A percentile compares a stretch with the other conserved stretches of the same genome.
These are phyloP conservation scores for Fragilaria radians DNA, from an alignment of 108 stramenopile genomes.

Conservation along the genomic window DNA sequence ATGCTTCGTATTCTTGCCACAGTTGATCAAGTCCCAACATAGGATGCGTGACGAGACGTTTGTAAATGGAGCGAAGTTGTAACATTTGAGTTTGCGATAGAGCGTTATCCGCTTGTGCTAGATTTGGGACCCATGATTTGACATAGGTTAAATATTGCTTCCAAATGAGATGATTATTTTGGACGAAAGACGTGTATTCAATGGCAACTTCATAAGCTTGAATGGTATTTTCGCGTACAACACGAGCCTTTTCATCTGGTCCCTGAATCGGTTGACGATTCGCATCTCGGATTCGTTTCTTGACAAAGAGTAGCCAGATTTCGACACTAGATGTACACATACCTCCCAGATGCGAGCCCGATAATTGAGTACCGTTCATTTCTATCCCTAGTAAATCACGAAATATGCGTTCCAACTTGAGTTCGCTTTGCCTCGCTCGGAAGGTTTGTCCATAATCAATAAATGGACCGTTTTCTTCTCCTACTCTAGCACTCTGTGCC, in stretches of 20 bases:
- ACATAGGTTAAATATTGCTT: conserved; percentile 58
- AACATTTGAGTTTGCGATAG: conserved; percentile 53
- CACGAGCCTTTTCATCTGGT: background rate
- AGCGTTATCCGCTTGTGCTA: conserved; percentile 17
- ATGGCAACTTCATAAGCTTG: conserved; percentile 72
- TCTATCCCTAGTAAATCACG: conserved; percentile 42
- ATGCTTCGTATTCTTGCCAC: conserved; percentile 84
- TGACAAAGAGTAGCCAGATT: conserved; percentile 69
- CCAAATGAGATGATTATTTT: conserved; percentile 75
- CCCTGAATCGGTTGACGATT: conserved; percentile 20
- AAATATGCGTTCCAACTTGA: conserved; percentile 53
- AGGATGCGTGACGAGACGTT: conserved; percentile 67
- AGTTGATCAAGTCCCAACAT: conserved; percentile 79
- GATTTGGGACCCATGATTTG: conserved; percentile 33
- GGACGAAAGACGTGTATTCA: conserved; percentile 41
- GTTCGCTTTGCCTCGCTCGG: conserved; percentile 32
- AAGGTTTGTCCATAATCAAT: conserved; percentile 17
- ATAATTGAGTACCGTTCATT: conserved; percentile 36
- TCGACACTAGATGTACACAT: conserved; percentile 54
- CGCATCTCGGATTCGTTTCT: conserved; percentile 48
- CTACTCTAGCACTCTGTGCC: conserved; percentile 40
- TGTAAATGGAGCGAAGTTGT: conserved; percentile 61
- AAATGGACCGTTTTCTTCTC: conserved; percentile 37
- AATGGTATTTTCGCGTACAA: conserved; percentile 31
- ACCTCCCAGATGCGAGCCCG: conserved; percentile 30